These are phyloP conservation scores for Myxozyma melibiosi DNA, from an alignment of 805 yeast genomes.

Conservation along the genomic window DNA sequence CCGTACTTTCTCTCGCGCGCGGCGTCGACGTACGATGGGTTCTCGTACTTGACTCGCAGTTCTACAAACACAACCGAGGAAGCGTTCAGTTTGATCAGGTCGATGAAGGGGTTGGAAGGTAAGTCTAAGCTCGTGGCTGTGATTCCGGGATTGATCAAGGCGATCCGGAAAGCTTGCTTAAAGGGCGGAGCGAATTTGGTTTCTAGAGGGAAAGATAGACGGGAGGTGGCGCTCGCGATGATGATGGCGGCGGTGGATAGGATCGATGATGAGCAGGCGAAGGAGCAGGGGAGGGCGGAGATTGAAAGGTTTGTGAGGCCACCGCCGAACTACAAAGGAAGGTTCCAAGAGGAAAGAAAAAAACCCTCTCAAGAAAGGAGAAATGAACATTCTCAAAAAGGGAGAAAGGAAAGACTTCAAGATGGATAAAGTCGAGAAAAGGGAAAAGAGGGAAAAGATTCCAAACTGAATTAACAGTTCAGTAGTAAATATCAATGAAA, in stretches of 20 bases:
- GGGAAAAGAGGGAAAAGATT: neutral
- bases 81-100: slow-evolving; percentile 6
- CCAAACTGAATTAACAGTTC: neutral
- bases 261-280: neutral
- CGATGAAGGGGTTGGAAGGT: neutral
- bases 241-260: neutral
- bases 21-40: neutral
- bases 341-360: too few species aligned
- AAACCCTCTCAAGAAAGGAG: too few species aligned
- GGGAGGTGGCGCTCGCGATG: slow-evolving; percentile 2
- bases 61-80: slow-evolving; percentile 14
- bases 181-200: neutral
- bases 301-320: too few species aligned
- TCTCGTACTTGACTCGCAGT: slow-evolving; percentile 2
- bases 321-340: too few species aligned
- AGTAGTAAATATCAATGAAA: neutral
- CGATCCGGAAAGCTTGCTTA: neutral
- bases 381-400: too few species aligned
- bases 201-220: neutral
- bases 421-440: too few species aligned
- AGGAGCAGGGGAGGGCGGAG: slow-evolving; percentile 1
- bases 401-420: too few species aligned
- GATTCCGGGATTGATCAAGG: neutral
- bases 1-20: slow-evolving; percentile 15
- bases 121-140: neutral